Percentiles rank a stretch among this genome's conserved stretches.
phyloP scores from a whole-genome alignment of 768 basidiomycete genomes.

The Cystofilobasidium macerans region DNA sequence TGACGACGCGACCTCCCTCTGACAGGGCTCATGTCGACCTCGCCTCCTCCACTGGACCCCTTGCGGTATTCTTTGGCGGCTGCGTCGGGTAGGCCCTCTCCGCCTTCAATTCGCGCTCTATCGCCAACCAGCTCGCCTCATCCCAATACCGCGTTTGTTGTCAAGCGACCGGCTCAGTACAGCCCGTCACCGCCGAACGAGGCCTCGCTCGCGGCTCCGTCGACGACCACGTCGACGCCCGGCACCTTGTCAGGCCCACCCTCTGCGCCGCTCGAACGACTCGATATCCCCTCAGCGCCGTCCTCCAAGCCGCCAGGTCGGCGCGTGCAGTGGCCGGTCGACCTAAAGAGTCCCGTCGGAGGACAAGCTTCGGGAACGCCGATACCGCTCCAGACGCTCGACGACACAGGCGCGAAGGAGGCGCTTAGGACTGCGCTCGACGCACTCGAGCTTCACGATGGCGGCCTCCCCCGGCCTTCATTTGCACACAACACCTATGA shows the following conservation, averaged over 20 bases:
- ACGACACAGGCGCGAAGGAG: constrained; percentile 19
- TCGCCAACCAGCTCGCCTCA: neutral
- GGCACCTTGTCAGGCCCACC: neutral
- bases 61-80: too few species aligned
- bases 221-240: neutral
- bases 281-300: neutral
- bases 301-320: constrained; percentile 1
- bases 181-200: neutral
- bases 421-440: constrained; percentile 18
- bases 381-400: constrained; percentile 9
- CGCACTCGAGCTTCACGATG: neutral
- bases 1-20: too few species aligned
- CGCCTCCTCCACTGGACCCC: too few species aligned
- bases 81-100: too few species aligned
- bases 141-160: neutral
- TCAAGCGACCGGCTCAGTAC: neutral
- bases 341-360: constrained; percentile 10
- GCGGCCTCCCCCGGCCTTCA: constrained; percentile 2
- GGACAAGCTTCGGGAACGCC: neutral
- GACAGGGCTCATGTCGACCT: too few species aligned
- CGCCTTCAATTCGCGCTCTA: neutral
- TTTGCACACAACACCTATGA: neutral
- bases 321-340: constrained; percentile 23
- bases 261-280: neutral
- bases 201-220: neutral